Conservation (phyloP, 352 stramenopile species). For the Phytophthora kernoviae region DNA sequence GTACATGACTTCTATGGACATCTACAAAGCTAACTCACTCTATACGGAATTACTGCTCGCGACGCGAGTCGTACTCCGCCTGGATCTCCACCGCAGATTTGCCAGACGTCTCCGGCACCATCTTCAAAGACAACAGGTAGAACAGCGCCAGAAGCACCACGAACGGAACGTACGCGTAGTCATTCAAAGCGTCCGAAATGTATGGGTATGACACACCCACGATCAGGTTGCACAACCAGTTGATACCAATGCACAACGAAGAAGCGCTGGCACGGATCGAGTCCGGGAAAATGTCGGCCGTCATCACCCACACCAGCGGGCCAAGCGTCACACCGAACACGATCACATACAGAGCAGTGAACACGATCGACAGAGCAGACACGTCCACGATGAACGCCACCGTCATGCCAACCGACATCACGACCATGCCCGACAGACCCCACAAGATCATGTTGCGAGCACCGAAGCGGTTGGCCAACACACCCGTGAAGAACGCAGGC, state of each 20-base stretch:
- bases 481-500: conserved; percentile 24
- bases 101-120: conserved; percentile 55
- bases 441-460: conserved; percentile 57
- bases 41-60: conserved; percentile 8
- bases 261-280: neutral
- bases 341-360: conserved; percentile 33
- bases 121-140: conserved; percentile 19
- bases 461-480: conserved; percentile 39
- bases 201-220: conserved; percentile 20
- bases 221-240: conserved; percentile 18
- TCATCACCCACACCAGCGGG: neutral
- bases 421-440: conserved; percentile 20
- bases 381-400: conserved; percentile 22
- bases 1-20: conserved; percentile 7
- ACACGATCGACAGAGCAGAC: conserved; percentile 25
- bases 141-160: conserved; percentile 10
- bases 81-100: conserved; percentile 61
- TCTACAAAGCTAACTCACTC: neutral
- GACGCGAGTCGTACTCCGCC: conserved; percentile 33
- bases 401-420: conserved; percentile 29
- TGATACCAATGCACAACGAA: neutral
- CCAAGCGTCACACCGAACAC: conserved; percentile 13
- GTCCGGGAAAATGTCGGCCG: neutral
- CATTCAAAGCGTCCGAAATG: conserved; percentile 8
- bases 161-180: conserved; percentile 16